These are phyloP conservation scores for Lentinula sp. DNA, from an alignment of 768 basidiomycete species.

Conservation along the genomic window DNA sequence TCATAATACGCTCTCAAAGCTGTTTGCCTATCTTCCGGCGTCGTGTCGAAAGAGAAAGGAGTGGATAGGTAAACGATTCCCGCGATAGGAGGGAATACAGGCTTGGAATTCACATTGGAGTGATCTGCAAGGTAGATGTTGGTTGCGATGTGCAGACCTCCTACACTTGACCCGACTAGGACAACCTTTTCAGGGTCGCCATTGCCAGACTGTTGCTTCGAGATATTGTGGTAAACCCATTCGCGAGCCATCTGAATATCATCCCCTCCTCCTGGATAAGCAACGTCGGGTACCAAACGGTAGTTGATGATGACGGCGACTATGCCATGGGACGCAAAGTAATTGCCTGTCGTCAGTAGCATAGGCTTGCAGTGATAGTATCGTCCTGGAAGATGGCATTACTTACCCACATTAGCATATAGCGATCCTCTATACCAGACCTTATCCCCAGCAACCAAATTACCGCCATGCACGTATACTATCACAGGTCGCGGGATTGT, in stretches of 20 bases:
- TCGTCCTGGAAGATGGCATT: too few relatives aligned
- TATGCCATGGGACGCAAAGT: neutral
- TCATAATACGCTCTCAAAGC: neutral
- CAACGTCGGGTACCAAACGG: neutral
- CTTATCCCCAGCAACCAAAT: neutral
- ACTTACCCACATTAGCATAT: neutral
- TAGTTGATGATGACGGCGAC: neutral
- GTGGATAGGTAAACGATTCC: neutral
- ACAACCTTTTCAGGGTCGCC: neutral
- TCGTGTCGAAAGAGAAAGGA: neutral
- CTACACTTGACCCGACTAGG: neutral
- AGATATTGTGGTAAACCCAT: conserved; percentile 1
- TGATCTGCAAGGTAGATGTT: neutral
- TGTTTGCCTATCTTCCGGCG: neutral
- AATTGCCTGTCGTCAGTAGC: neutral
- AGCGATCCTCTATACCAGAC: neutral
- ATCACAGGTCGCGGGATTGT: neutral
- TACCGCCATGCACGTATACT: neutral
- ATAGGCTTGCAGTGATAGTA: neutral
- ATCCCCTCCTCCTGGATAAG: neutral
- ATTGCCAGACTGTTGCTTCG: neutral
- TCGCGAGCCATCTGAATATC: neutral
- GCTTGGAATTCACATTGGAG: too few relatives aligned
- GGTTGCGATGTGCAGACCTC: neutral
- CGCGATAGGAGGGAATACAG: neutral